Percentiles rank a stretch among this genome's conserved stretches.
Conservation (phyloP, 148 eudicot species). For the Nepenthes mirabilis region DNA sequence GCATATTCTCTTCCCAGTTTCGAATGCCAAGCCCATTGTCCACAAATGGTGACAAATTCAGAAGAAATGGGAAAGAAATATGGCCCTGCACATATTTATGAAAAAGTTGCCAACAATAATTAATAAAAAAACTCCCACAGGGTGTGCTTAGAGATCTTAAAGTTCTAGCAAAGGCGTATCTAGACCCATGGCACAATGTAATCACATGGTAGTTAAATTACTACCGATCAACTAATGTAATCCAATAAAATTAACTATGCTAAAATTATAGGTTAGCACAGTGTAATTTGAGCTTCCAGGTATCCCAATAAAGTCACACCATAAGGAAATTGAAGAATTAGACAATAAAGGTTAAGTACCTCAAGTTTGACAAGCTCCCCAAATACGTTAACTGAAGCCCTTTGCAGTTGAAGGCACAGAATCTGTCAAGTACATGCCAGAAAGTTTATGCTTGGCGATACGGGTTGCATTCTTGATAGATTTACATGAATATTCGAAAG, state of each 20-base stretch:
- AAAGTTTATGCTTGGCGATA: not conserved
- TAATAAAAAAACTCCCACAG: no score
- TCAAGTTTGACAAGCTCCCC: slow-evolving; percentile 65
- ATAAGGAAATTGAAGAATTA: slow-evolving; percentile 2
- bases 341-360: slow-evolving; percentile 24
- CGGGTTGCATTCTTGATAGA: no score
- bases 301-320: not conserved
- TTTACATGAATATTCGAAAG: no score
- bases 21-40: slow-evolving; percentile 34
- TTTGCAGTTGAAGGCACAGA: slow-evolving; percentile 80
- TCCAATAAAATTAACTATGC: no score
- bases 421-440: slow-evolving; percentile 32
- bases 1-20: slow-evolving; percentile 23
- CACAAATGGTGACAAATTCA: slow-evolving; percentile 49
- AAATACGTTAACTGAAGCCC: slow-evolving; percentile 51
- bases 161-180: no score
- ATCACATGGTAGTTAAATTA: no score
- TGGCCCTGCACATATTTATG: slow-evolving; percentile 39
- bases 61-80: slow-evolving; percentile 52
- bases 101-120: not conserved
- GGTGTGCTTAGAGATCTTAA: no score
- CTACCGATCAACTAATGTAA: no score
- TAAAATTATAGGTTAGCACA: no score
- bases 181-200: no score
- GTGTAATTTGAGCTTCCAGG: not conserved